A percentile compares a stretch with the other conserved stretches of the same genome.
These are phyloP conservation scores for apple (Malus domestica) DNA, from an alignment of 306 rosid species.

Conservation along the genomic window ASM211411v1 NC_041791.1:29033001-29033500, in stretches of 20 bases:
- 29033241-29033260: not conserved
- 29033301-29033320: not conserved
- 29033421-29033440: conserved; percentile 18
- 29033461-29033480: not conserved
- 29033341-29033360: conserved; percentile 71
- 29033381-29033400: conserved; percentile 97
- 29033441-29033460: not conserved
- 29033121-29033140: no score
- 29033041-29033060: no score
- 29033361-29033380: conserved; percentile 89
- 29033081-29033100: no score
- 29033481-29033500: not conserved
- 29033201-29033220: not conserved
- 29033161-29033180: no score
- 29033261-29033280: not conserved
- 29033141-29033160: not conserved
- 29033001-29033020: not conserved
- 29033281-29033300: not conserved
- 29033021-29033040: not conserved
- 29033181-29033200: not conserved
- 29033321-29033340: not conserved
- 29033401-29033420: conserved; percentile 56
- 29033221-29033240: not conserved
- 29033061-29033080: no score
- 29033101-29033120: no score